Conservation (phyloP, 2,329 filamentous ascomycete genomes). For the Diaporthe aspalathi region DNA sequence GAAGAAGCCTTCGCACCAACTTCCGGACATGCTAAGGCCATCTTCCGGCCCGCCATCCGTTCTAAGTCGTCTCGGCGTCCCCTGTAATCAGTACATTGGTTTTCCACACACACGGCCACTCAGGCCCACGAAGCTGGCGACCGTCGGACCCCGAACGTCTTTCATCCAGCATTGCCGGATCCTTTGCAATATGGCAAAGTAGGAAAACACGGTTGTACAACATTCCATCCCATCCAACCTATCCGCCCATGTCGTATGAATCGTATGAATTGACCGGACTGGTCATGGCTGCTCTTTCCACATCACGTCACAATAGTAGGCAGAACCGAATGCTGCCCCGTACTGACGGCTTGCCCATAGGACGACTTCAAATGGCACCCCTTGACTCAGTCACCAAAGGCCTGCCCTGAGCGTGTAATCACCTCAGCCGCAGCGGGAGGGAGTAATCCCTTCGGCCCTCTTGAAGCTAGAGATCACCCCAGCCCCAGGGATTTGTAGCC, state of each 20-base stretch:
- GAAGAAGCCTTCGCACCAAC: background rate
- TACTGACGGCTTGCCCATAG: background rate
- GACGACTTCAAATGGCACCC: background rate
- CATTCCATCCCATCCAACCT: constrained; percentile 25
- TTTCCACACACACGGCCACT: constrained; percentile 35
- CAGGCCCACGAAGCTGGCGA: constrained; percentile 23
- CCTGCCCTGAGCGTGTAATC: background rate
- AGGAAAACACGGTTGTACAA: constrained; percentile 35
- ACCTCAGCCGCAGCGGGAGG: background rate
- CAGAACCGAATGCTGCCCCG: background rate
- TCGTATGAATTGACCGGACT: background rate
- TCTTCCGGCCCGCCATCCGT: constrained; percentile 16
- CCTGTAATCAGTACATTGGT: constrained; percentile 26
- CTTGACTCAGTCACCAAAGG: background rate
- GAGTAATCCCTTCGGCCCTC: background rate
- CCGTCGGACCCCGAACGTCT: constrained; percentile 6
- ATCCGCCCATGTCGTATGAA: constrained; percentile 33
- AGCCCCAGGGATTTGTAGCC: background rate
- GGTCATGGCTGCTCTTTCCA: background rate
- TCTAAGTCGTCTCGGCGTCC: constrained; percentile 30
- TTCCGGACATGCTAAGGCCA: background rate
- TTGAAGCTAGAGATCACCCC: background rate
- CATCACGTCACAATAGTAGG: constrained; percentile 11
- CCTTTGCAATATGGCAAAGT: constrained; percentile 26
- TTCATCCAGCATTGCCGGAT: constrained; percentile 16